Conservation (phyloP, 768 basidiomycete genomes). For the Mycena olivaceomarginata region DNA sequence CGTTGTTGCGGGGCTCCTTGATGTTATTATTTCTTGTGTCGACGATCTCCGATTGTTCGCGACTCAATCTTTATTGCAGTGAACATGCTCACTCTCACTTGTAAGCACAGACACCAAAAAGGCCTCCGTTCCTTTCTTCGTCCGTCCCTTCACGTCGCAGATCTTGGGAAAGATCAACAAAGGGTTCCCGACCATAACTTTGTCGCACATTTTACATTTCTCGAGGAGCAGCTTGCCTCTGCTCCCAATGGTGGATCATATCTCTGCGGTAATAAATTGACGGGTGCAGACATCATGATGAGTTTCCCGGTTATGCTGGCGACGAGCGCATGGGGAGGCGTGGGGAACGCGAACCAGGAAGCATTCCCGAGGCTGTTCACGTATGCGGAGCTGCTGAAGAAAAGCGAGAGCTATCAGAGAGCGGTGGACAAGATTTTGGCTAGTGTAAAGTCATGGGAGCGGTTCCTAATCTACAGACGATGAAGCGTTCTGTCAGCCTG, state of each 20-base stretch:
- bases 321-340: constrained; percentile 3
- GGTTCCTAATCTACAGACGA: no score
- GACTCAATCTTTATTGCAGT: not conserved
- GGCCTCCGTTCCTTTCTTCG: constrained; percentile 40
- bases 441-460: no score
- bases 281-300: constrained; percentile 43
- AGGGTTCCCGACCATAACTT: constrained; percentile 28
- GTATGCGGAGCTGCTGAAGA: constrained; percentile 33
- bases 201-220: constrained; percentile 34
- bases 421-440: constrained; percentile 43
- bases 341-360: constrained; percentile 25
- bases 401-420: constrained; percentile 36
- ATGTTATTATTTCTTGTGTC: constrained; percentile 10
- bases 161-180: constrained; percentile 23
- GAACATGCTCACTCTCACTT: not conserved
- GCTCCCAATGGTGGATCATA: constrained; percentile 39
- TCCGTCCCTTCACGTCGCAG: constrained; percentile 33
- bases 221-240: constrained; percentile 40
- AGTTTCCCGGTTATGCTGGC: constrained; percentile 25
- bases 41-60: constrained; percentile 4
- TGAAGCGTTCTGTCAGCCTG: no score
- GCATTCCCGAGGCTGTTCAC: constrained; percentile 38
- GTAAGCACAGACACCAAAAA: constrained; percentile 25
- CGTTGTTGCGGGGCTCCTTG: constrained; percentile 35
- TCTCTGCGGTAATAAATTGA: constrained; percentile 33